A percentile compares a stretch with the other conserved stretches of the same genome.
Conservation (phyloP, 2,329 filamentous ascomycete species). For the Pyrenochaeta sp. region DNA sequence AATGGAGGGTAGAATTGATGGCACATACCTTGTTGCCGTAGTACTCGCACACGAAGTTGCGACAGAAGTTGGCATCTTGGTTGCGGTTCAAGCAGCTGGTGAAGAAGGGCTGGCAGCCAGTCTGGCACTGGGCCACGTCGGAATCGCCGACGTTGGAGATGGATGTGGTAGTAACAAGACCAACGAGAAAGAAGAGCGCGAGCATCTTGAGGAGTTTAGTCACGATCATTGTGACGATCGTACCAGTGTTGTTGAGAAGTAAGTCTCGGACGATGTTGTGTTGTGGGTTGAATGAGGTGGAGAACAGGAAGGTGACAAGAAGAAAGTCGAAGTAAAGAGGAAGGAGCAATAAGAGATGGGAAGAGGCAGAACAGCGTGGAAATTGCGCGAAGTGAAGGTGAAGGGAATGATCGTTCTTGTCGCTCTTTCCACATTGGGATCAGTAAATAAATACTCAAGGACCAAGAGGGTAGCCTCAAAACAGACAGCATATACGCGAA, state of each 20-base stretch:
- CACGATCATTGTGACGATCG: background rate
- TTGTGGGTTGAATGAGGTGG: background rate
- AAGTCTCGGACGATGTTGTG: background rate
- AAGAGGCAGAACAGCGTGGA: background rate
- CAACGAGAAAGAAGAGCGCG: background rate
- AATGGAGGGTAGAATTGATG: background rate
- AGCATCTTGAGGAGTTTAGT: background rate
- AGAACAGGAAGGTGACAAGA: background rate
- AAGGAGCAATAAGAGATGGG: background rate
- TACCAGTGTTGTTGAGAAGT: background rate
- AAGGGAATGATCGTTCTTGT: background rate
- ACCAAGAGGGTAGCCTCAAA: background rate
- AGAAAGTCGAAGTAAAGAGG: background rate
- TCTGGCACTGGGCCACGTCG: background rate
- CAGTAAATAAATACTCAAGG: background rate
- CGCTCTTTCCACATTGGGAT: background rate
- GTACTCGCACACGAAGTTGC: background rate
- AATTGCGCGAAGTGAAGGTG: background rate
- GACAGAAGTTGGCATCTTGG: background rate
- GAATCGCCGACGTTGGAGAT: background rate
- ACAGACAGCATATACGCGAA: too few relatives aligned
- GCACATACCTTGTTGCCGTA: background rate
- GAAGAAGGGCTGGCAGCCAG: background rate
- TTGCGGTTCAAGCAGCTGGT: background rate
- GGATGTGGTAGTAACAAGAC: background rate